Evolutionary conservation across 2,329 filamentous ascomycete genomes (phyloP).

Genomic region (Fusarium bactridioides): DNA sequence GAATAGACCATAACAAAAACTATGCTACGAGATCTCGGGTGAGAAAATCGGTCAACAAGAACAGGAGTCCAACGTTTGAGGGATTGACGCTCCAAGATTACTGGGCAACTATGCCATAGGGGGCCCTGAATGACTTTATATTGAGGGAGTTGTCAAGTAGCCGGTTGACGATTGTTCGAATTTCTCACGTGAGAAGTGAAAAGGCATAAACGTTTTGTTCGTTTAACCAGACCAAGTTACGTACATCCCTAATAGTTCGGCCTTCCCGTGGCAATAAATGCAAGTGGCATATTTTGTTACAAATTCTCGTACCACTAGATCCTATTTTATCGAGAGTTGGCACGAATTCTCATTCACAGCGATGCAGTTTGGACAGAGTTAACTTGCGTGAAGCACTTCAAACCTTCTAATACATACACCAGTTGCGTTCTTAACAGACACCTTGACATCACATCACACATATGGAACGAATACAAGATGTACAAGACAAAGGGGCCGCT

Average conservation of each 20-base stretch:
- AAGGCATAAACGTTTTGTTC: neutral
- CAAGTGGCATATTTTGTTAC: neutral
- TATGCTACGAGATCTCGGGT: neutral
- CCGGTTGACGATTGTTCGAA: neutral
- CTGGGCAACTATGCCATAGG: neutral
- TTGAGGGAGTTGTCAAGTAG: neutral
- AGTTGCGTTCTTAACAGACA: neutral
- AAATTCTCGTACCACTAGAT: neutral
- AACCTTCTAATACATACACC: neutral
- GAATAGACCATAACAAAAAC: neutral
- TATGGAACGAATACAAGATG: neutral
- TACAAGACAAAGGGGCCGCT: slow-evolving; percentile 26
- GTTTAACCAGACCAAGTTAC: neutral
- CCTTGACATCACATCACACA: neutral
- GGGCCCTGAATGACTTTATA: neutral
- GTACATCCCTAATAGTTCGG: neutral
- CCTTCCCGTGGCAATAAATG: neutral
- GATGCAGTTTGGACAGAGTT: neutral
- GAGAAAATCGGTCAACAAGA: neutral
- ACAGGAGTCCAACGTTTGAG: neutral
- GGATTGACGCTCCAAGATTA: neutral
- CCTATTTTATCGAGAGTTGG: neutral
- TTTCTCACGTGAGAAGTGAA: neutral
- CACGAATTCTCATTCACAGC: neutral
- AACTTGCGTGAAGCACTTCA: neutral